Conservation (phyloP, 75 land plant genomes). For the Adiantum capillusveneris region DNA sequence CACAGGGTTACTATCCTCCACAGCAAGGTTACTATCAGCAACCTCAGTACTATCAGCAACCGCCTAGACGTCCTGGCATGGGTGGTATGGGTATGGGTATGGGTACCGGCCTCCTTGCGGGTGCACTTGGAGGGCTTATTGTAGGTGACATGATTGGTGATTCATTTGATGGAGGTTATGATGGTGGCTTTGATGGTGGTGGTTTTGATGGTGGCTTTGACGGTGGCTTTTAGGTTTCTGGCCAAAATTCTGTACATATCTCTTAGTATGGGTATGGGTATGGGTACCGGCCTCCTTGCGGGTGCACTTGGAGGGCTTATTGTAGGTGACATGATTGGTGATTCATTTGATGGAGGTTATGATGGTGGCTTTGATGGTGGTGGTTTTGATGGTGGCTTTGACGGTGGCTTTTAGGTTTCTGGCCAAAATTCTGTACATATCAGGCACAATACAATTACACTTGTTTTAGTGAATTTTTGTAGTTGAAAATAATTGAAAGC, state of each 20-base stretch:
- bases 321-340: not conserved
- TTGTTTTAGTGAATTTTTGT: too few species aligned
- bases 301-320: not conserved
- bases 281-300: not conserved
- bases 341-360: not conserved
- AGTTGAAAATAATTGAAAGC: too few species aligned
- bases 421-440: too few species aligned
- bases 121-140: not conserved
- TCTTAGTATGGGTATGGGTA: not conserved
- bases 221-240: too few species aligned
- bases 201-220: constrained; percentile 1
- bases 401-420: too few species aligned
- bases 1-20: not conserved
- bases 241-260: too few species aligned
- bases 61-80: not conserved
- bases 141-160: not conserved
- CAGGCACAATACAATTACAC: too few species aligned
- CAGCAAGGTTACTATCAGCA: not conserved
- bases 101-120: not conserved
- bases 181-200: not conserved
- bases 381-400: constrained; percentile 1
- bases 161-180: not conserved
- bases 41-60: not conserved
- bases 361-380: not conserved
- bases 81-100: not conserved